Base-by-base conservation (phyloP, 208 protist species). In the Acanthamoeba rhysodes region DNA sequence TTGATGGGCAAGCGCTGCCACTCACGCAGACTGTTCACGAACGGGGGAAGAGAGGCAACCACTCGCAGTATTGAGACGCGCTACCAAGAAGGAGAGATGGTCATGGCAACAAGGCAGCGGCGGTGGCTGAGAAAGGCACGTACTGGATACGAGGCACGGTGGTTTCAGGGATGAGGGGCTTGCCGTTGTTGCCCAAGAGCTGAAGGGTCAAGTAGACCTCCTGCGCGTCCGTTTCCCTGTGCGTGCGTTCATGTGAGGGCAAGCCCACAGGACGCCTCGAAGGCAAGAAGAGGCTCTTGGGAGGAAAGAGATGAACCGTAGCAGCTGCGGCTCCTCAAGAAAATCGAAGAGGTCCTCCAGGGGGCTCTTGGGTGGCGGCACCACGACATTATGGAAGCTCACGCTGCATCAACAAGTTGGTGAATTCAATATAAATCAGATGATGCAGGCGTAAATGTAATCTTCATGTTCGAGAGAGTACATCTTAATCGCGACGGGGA, bases 1-100 rank as follows among this genome's bases (percentile, higher is more conserved):
- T 97, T 95, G 20, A 99, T 96, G 9, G 98, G 98, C 18, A 99
- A 97, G 50, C 97, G 29, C 7, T 97, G 48, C 68, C 62, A 94
- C 92, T 97, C 95, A 29, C 96, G 92, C 95, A 97, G 97, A 48
- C 72, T 97, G 62, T 29, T 20, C 20, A n/a, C 27, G 72, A 18
- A 37, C 20, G 12, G 0, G 9, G 2, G 72, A 80, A 12, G 20
- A 90, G 80, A 55, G 34, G 34, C 45, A 50, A 14, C 45, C 45
- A 50, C 45, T 50, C 45, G 45, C 45, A 1, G n/a, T n/a, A n/a
- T 16, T 50, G 45, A 50, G 45, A 50, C 0, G 14, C 12, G 12
- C 5, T 14, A 50, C 45, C 45, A 16, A 50, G 45, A 10, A 50
- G 45, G 45, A 48, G 45, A 48, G 45, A 32, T 20, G 12, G 22